Evolutionary conservation across 1,284 basidiomycete genomes (phyloP), one percentile per base, ranked within the genome.

Genomic region (Malassezia dermatis): DNA sequence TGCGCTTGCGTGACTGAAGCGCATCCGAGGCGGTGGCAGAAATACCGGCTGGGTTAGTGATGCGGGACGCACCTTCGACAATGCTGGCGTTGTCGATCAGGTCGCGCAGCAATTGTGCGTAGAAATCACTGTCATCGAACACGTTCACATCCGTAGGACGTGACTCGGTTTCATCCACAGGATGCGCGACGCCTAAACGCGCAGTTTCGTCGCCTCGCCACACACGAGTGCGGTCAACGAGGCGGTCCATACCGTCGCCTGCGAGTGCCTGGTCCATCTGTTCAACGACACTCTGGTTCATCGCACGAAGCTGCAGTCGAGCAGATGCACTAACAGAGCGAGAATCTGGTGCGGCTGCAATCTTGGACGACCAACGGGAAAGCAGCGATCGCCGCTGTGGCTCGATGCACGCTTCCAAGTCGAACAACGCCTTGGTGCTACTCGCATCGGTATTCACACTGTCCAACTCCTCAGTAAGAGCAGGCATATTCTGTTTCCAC

Each of bases 41-140:
- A 0, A 58, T 51, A n/a, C 56, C 55, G 0, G 42, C 48, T 3
- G 21, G 12, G 32, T 37, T 15, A 28, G 21, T 39, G 3, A 48
- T 37, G 19, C 10, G 13, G 32, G 23, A 30, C 31, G 52, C 11
- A 42, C 53, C 54, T 23, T 46, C 59, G 12, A 24, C 23, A 37
- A 45, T 34, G 35, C 27, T 57, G 47, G 26, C 62, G 58, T 41
- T 63, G 48, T 74, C 71, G 34, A 74, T 69, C 21, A 74, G 55
- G 44, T 73, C 71, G 13, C 70, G 64, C 24, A 74, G 64, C 19
- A 74, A 48, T 10, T 59, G 44, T 4, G 60, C 54, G 54, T 74
- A 74, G 52, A 74, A 71, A 48, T 74, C 71, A 26, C 64, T 60
- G 37, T 74, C 71, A 59, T 74, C 71, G 34, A 73, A 74, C 1